These are phyloP conservation scores for Populus tremula DNA, from an alignment of 345 rosid species.

Conservation along the genomic window DNA sequence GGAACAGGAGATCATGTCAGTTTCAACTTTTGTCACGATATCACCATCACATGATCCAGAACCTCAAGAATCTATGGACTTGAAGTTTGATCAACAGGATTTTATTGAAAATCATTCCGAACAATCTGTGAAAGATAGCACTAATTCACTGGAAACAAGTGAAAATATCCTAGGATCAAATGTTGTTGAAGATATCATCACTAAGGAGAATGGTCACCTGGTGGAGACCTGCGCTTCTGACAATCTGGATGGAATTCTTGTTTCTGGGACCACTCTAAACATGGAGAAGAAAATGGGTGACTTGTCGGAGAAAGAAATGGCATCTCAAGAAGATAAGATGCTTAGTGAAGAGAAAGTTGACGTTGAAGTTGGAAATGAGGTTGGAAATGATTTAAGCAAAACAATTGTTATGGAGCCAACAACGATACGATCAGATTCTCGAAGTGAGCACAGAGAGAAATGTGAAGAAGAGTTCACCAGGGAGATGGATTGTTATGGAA, in stretches of 20 bases:
- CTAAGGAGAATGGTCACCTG: constrained; percentile 19
- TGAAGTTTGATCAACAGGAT: constrained; percentile 17
- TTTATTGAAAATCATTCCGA: neutral
- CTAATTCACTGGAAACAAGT: neutral
- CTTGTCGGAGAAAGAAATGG: neutral
- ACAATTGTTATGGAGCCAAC: neutral
- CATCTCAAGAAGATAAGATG: constrained; percentile 12
- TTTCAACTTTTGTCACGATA: constrained; percentile 5
- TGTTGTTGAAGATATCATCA: constrained; percentile 1
- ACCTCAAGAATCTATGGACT: constrained; percentile 16
- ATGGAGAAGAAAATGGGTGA: constrained; percentile 1
- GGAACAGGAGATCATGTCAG: constrained; percentile 3
- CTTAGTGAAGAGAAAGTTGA: constrained; percentile 12
- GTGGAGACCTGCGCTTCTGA: neutral
- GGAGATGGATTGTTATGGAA: constrained; percentile 11
- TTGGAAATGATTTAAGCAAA: neutral
- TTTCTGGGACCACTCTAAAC: constrained; percentile 7
- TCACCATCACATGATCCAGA: constrained; percentile 15
- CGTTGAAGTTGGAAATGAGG: constrained; percentile 11
- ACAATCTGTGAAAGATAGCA: constrained; percentile 8
- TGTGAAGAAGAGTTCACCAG: constrained; percentile 12
- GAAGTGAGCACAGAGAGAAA: constrained; percentile 7
- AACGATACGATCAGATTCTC: neutral
- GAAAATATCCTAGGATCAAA: constrained; percentile 15
- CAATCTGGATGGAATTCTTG: constrained; percentile 10